These are phyloP conservation scores for Cryphonectria japonica DNA, from an alignment of 2,329 filamentous ascomycete genomes.

Conservation along the genomic window DNA sequence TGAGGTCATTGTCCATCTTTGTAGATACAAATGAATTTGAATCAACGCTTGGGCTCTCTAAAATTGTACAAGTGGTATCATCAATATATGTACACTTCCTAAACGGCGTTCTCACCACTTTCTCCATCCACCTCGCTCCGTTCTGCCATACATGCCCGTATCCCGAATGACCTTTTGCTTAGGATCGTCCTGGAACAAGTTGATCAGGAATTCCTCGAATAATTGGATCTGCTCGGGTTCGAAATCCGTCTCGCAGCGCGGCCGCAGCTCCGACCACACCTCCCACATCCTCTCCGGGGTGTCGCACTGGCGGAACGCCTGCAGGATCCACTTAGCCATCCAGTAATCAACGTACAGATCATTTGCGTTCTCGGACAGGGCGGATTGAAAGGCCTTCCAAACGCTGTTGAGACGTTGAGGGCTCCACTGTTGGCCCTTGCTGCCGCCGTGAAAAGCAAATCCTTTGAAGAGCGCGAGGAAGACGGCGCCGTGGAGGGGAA, in stretches of 20 bases:
- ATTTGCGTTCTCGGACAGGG: slow-evolving; percentile 51
- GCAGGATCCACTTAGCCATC: slow-evolving; percentile 64
- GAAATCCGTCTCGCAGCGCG: slow-evolving; percentile 50
- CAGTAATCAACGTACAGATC: slow-evolving; percentile 60
- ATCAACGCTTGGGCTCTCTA: background rate
- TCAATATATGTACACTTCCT: slow-evolving; percentile 10
- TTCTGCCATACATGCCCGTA: slow-evolving; percentile 26
- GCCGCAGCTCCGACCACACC: slow-evolving; percentile 55
- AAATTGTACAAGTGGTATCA: slow-evolving; percentile 30
- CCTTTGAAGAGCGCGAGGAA: slow-evolving; percentile 84
- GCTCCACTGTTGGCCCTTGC: slow-evolving; percentile 71
- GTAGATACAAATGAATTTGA: background rate
- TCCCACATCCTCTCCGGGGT: slow-evolving; percentile 54
- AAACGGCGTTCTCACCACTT: background rate
- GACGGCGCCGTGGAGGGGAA: slow-evolving; percentile 74
- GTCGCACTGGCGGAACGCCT: slow-evolving; percentile 67
- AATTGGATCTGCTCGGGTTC: slow-evolving; percentile 36
- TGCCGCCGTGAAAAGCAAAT: slow-evolving; percentile 74
- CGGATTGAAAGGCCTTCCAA: slow-evolving; percentile 65
- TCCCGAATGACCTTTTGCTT: slow-evolving; percentile 30
- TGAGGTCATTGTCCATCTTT: background rate
- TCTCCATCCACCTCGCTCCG: background rate
- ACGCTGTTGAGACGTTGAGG: slow-evolving; percentile 67
- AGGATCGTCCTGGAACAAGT: slow-evolving; percentile 47
- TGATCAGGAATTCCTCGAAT: slow-evolving; percentile 49